Percentiles rank a stretch among this genome's conserved stretches.
phyloP scores from a whole-genome alignment of 257 asterid genomes.

The Lavandula angustifolia region DNA sequence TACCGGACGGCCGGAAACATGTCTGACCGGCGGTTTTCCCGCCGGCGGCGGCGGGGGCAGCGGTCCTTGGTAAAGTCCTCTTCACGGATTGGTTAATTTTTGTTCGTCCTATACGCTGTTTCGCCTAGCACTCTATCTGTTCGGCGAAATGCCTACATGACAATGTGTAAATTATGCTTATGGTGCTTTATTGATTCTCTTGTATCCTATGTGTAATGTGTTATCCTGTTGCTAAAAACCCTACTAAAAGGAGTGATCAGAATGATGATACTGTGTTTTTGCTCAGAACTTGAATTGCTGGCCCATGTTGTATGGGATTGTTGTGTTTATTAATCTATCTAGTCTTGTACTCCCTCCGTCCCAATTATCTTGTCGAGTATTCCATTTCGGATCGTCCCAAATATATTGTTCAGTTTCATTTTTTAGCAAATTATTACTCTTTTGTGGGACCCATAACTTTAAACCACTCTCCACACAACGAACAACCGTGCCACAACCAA shows the following conservation, averaged over 20 bases:
- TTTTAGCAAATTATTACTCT: too few species aligned
- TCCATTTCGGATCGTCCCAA: too few species aligned
- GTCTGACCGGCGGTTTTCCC: conserved; percentile 15
- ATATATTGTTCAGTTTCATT: too few species aligned
- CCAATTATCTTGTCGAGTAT: too few species aligned
- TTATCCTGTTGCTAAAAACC: not conserved
- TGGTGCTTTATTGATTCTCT: not conserved
- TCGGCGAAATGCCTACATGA: conserved; percentile 15
- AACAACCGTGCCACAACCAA: too few species aligned
- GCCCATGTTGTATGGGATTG: not conserved
- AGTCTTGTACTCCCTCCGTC: too few species aligned
- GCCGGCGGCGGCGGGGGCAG: conserved; percentile 26
- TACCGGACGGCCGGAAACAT: conserved; percentile 8
- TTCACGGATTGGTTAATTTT: not conserved
- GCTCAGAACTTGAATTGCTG: not conserved
- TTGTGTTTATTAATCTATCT: not conserved
- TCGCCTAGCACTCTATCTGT: conserved; percentile 17
- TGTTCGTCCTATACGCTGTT: not conserved
- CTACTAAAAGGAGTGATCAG: not conserved
- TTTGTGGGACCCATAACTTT: too few species aligned
- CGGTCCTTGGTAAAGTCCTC: conserved; percentile 11
- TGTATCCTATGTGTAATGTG: not conserved
- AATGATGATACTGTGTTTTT: not conserved
- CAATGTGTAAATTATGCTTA: not conserved
- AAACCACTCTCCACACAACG: too few species aligned